phyloP scores from a whole-genome alignment of 2,329 filamentous ascomycete genomes.

The Coleophoma cylindrospora region DNA sequence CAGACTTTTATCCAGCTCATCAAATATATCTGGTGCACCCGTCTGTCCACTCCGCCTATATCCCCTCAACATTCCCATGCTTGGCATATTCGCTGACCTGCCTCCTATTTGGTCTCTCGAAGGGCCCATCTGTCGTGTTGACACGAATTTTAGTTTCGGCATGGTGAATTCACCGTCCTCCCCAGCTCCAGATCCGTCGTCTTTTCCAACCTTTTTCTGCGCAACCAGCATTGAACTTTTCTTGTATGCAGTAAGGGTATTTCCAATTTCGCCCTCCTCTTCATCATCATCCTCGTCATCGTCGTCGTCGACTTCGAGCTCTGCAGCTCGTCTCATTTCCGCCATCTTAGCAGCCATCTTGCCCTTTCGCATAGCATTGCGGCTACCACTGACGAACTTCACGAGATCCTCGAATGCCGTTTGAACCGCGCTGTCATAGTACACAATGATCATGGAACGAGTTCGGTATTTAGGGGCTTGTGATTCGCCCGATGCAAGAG shows the following conservation, averaged over 20 bases:
- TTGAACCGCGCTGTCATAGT: slow-evolving; percentile 86
- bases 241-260: slow-evolving; percentile 1
- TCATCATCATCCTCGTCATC: slow-evolving; percentile 34
- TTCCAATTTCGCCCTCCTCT: slow-evolving; percentile 1
- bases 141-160: slow-evolving; percentile 31
- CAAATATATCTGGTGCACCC: slow-evolving; percentile 48
- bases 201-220: slow-evolving; percentile 3
- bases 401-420: slow-evolving; percentile 78
- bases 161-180: slow-evolving; percentile 21
- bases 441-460: slow-evolving; percentile 77
- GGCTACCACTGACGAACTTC: slow-evolving; percentile 70
- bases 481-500: slow-evolving; percentile 23
- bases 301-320: slow-evolving; percentile 49
- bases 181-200: slow-evolving; percentile 2
- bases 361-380: slow-evolving; percentile 82
- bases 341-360: slow-evolving; percentile 77
- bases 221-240: slow-evolving; percentile 18
- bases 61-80: slow-evolving; percentile 14
- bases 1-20: slow-evolving; percentile 71
- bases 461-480: slow-evolving; percentile 50
- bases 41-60: slow-evolving; percentile 14
- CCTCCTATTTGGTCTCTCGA: slow-evolving; percentile 14
- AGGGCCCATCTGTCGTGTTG: slow-evolving; percentile 33
- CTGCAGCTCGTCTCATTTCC: slow-evolving; percentile 55
- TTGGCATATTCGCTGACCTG: slow-evolving; percentile 1